Base-by-base conservation (phyloP, 208 protist genomes). In the Crithidia thermophila region DNA sequence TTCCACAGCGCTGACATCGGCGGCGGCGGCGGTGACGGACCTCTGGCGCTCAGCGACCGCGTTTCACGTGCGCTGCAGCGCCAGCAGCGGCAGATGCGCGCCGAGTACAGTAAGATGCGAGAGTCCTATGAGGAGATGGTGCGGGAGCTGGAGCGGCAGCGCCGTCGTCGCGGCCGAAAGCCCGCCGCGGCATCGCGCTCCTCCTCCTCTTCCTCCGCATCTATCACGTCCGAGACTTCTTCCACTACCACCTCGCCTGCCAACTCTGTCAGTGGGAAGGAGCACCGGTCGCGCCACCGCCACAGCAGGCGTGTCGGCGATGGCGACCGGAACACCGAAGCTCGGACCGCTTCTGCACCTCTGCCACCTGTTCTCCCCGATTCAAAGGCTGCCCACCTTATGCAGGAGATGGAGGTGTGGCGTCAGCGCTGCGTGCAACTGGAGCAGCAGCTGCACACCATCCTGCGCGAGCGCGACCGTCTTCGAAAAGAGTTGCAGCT, bases 401-500 rank as follows among this genome's bases (percentile, higher is more conserved):
- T 88, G 21, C 79, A 88, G 37, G 87, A 96, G 60, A 66, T 76
- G 45, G 90, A 94, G 67, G 72, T 93, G 49, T 94, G 79, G 87
- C 84, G 86, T 14, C 82, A 81, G 39, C 82, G 84, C 53, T 90
- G 80, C 67, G 36, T 87, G 31, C 82, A 93, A 53, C 70, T 96
- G 11, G 91, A 96, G 67, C 77, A 91, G 53, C 75, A 90, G 68
- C 51, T 91, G 34, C 84, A 79, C 21, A 53, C 65, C 23, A 42
- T 85, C 16, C 73, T 96, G 64, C 72, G 62, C 9, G 87, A 96
- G 65, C 81, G 91, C 23, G 91, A 96, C 49, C 61, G 66, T 11
- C 72, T 92, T 2, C 50, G 57, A 58, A 71, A 58, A 31, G 79
- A 94, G 60, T 47, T 91, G 65, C 55, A 75, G 27, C 51, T 78